A percentile compares a stretch with the other conserved stretches of the same genome.
phyloP scores from a whole-genome alignment of 495 filamentous ascomycete species.

The Podospora conica region DNA sequence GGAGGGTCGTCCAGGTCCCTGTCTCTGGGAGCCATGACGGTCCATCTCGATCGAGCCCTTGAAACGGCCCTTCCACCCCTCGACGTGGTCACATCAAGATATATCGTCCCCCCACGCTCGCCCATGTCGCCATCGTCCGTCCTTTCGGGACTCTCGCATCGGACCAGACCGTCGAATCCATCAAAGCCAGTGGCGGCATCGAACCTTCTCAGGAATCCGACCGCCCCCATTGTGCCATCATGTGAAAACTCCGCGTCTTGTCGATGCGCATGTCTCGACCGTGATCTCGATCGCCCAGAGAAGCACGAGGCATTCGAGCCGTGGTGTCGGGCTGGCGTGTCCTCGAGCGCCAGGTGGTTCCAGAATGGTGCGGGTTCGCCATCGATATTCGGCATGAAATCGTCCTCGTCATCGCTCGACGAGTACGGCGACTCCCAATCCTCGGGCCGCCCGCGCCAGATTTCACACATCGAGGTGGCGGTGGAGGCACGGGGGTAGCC shows the following conservation, averaged over 20 bases:
- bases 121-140: not conserved
- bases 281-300: not conserved
- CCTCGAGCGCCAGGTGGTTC: conserved; percentile 3
- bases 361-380: conserved; percentile 5
- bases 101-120: not conserved
- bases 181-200: not conserved
- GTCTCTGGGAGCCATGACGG: not conserved
- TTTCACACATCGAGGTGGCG: conserved; percentile 23
- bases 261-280: not conserved
- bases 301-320: not conserved
- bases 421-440: conserved; percentile 30
- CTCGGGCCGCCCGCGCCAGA: conserved; percentile 25
- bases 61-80: not conserved
- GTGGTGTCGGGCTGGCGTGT: conserved; percentile 5
- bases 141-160: not conserved
- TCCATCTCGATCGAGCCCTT: conserved; percentile 5
- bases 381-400: conserved; percentile 7
- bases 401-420: conserved; percentile 12
- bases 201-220: conserved; percentile 9
- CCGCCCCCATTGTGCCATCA: not conserved
- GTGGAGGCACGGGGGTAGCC: conserved; percentile 8
- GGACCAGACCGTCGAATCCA: not conserved
- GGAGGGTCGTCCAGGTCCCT: not conserved
- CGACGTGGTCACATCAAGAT: not conserved
- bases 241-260: not conserved